phyloP scores from a whole-genome alignment of 768 basidiomycete species.

The Tricholoma hemisulphureum region DNA sequence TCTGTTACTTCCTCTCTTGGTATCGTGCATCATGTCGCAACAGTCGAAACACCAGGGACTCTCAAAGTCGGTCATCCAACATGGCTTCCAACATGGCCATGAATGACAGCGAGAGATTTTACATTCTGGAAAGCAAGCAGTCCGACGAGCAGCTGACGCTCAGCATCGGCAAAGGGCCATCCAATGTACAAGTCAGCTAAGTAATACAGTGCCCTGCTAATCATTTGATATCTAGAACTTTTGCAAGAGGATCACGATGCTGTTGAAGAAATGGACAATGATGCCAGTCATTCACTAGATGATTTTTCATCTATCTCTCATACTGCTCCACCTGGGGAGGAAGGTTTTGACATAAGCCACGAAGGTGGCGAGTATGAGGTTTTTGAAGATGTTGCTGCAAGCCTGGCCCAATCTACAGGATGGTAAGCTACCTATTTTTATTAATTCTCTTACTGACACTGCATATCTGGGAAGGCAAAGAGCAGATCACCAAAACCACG shows the following conservation, averaged over 20 bases:
- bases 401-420: not conserved
- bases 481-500: slow-evolving; percentile 3
- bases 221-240: no score
- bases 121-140: not conserved
- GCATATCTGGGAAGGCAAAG: slow-evolving; percentile 1
- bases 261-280: slow-evolving; percentile 2
- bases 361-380: no score
- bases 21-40: not conserved
- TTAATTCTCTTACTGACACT: not conserved
- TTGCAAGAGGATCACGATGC: no score
- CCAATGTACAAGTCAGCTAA: not conserved
- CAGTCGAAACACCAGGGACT: not conserved
- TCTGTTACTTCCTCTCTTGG: not conserved
- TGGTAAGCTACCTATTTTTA: not conserved
- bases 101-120: not conserved
- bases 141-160: not conserved
- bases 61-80: not conserved
- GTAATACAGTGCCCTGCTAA: no score
- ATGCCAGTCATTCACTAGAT: not conserved
- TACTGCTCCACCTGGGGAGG: no score
- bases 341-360: not conserved
- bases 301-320: slow-evolving; percentile 4
- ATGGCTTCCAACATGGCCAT: not conserved
- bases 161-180: not conserved
- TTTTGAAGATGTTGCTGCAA: no score